Percentiles rank a stretch among this genome's conserved stretches.
These are phyloP conservation scores for Ascochyta viciae-villosae DNA, from an alignment of 2,329 filamentous ascomycete genomes.

Conservation along the genomic window DNA sequence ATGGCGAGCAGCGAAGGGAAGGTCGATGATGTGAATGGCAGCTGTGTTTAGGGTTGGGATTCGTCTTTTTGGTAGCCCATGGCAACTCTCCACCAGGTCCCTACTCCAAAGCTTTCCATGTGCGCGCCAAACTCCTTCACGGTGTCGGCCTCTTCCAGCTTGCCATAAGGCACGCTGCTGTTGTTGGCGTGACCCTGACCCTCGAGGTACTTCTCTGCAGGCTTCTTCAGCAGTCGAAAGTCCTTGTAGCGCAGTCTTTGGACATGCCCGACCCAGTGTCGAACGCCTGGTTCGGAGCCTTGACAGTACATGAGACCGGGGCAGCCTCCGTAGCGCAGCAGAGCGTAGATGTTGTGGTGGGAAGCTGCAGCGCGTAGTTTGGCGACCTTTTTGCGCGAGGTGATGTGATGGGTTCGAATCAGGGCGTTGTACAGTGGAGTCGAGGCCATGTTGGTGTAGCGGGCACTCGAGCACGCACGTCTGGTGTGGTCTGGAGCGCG, in stretches of 20 bases:
- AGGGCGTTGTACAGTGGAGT: conserved; percentile 61
- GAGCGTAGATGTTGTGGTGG: conserved; percentile 65
- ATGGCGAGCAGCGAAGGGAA: too few species aligned
- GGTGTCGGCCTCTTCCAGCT: conserved; percentile 64
- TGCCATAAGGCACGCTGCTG: conserved; percentile 32
- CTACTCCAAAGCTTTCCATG: conserved; percentile 67
- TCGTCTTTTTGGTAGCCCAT: conserved; percentile 63
- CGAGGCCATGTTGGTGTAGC: conserved; percentile 28
- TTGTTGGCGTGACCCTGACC: background rate
- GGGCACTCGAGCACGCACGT: too few species aligned
- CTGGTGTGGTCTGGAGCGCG: background rate
- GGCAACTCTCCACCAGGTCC: conserved; percentile 70
- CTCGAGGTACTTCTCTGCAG: conserved; percentile 46
- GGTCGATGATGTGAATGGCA: background rate
- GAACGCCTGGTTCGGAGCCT: conserved; percentile 63
- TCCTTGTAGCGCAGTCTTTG: conserved; percentile 74
- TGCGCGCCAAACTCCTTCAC: conserved; percentile 69
- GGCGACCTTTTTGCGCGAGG: conserved; percentile 75
- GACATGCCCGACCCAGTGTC: conserved; percentile 69
- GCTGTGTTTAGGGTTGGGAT: conserved; percentile 11
- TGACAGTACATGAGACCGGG: conserved; percentile 84
- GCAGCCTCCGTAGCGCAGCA: conserved; percentile 71
- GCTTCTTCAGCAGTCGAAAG: conserved; percentile 68
- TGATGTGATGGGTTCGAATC: conserved; percentile 82
- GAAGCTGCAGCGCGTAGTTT: conserved; percentile 70